phyloP scores from a whole-genome alignment of 768 basidiomycete genomes.

The Gautieria morchelliformis region DNA sequence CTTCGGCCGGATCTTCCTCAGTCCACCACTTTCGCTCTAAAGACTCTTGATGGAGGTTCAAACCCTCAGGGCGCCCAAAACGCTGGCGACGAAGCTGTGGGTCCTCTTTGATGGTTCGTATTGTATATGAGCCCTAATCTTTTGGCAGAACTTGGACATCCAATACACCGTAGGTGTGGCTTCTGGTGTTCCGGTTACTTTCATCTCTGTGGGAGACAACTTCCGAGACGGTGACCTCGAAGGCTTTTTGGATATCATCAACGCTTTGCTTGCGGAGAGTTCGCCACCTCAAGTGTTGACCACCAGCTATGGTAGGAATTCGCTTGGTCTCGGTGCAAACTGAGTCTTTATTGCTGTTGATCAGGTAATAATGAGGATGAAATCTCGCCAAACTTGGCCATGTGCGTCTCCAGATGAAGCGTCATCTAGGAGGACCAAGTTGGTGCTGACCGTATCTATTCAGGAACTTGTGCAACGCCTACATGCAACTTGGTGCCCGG shows the following conservation, averaged over 20 bases:
- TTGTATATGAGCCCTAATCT: not conserved
- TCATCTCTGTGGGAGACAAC: slow-evolving; percentile 25
- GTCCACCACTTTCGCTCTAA: slow-evolving; percentile 24
- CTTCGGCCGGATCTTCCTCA: slow-evolving; percentile 24
- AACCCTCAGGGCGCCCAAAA: slow-evolving; percentile 21
- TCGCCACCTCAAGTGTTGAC: slow-evolving; percentile 18
- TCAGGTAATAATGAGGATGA: slow-evolving; percentile 18
- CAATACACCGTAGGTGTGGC: slow-evolving; percentile 30
- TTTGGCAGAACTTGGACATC: slow-evolving; percentile 19
- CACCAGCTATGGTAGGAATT: slow-evolving; percentile 21
- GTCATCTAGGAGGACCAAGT: too few species aligned
- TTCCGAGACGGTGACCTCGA: slow-evolving; percentile 18
- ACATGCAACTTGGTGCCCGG: slow-evolving; percentile 26
- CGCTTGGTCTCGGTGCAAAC: not conserved
- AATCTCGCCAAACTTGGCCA: slow-evolving; percentile 15
- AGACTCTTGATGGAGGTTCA: slow-evolving; percentile 27
- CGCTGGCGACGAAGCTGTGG: slow-evolving; percentile 28
- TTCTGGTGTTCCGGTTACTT: slow-evolving; percentile 24
- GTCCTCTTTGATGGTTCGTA: not conserved
- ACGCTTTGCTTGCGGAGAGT: slow-evolving; percentile 10
- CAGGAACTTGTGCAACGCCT: slow-evolving; percentile 27
- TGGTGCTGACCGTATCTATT: not conserved
- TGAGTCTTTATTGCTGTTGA: not conserved
- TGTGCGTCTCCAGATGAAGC: slow-evolving; percentile 10
- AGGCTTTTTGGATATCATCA: slow-evolving; percentile 10